Evolutionary conservation across 2,329 filamentous ascomycete genomes (phyloP).

Genomic region (Ceratocystis cubensis): DNA sequence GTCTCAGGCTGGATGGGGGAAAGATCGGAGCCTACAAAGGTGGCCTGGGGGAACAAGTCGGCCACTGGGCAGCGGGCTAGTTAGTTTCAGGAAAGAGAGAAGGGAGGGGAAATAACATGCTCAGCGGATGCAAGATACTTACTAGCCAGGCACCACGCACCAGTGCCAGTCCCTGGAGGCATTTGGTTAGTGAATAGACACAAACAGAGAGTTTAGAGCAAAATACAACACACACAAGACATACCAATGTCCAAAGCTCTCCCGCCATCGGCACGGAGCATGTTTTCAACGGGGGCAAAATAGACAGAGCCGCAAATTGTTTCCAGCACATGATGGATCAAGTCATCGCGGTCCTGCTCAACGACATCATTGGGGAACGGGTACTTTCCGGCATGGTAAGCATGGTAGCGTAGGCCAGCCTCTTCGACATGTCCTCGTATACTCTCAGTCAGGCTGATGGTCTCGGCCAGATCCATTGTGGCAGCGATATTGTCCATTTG

Average conservation of each 20-base stretch:
- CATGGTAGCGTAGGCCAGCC: conserved; percentile 34
- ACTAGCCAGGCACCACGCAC: conserved; percentile 40
- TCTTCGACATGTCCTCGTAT: conserved; percentile 35
- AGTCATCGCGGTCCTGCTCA: conserved; percentile 33
- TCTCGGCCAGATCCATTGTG: conserved; percentile 24
- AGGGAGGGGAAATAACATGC: not conserved
- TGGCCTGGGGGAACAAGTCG: conserved; percentile 34
- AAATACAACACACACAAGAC: conserved; percentile 26
- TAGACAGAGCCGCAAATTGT: conserved; percentile 33
- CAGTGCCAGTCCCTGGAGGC: conserved; percentile 37
- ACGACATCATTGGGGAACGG: conserved; percentile 34
- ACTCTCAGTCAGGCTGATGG: conserved; percentile 33
- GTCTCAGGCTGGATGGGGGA: conserved; percentile 42
- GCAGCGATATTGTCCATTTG: not conserved
- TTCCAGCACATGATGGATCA: conserved; percentile 32
- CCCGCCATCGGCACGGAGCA: conserved; percentile 29
- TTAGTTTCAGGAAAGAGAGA: conserved; percentile 29
- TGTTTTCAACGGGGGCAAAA: conserved; percentile 33
- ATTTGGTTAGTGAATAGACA: conserved; percentile 26
- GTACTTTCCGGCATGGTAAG: conserved; percentile 31
- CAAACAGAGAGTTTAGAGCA: conserved; percentile 34
- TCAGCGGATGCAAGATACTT: conserved; percentile 25
- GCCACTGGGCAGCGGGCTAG: conserved; percentile 38
- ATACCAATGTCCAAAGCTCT: conserved; percentile 38
- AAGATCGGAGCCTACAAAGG: conserved; percentile 38